Evolutionary conservation across 148 eudicot species (phyloP), one percentile per base, ranked within the genome.

Genomic region (Fagopyrum homotropicum): DNA sequence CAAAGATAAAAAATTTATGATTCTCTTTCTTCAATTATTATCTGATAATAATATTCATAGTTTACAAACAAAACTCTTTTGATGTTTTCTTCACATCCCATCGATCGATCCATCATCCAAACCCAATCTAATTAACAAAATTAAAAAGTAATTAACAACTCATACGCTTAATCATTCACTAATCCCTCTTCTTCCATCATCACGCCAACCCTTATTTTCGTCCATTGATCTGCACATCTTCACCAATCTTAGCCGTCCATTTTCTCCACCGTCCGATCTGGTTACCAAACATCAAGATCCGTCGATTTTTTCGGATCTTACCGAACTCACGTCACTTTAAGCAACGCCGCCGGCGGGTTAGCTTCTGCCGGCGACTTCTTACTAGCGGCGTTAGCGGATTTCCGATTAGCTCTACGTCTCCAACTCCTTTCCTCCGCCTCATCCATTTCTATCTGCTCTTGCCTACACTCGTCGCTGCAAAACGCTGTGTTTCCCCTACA

Each of bases 401-500:
- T 66, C 22, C 71, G 71, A 12, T 40, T 45, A 7, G 46, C 46
- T 7, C 71, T 40, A 17, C 71, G 71, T 46, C 45, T 85, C 81
- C 80, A 40, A 2, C 22, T 88, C 77, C 77, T 84, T 80, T 84
- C 89, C 52, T 80, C 81, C 5, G 87, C 81, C 74, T 85, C 91
- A 72, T 88, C 91, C 7, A 69, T 79, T 69, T 85, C 89, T 45
- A 88, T 85, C 73, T 88, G 91, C 46, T 83, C 80, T 73, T 84
- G 82, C 44, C 88, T 85, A 74, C 91, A 88, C 77, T 85, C 88
- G 77, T 82, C 85, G 49, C 88, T 83, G 61, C 91, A 88, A 78
- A 85, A 88, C 71, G 91, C 88, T 0, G 85, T 82, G 75, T 85
- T 81, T 45, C 91, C 91, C 78, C 91, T 88, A 84, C 78, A 60